Percentiles rank a stretch among this genome's conserved stretches.
Evolutionary conservation across 768 basidiomycete genomes (phyloP).

Genomic region (Lyophyllum semitale): DNA sequence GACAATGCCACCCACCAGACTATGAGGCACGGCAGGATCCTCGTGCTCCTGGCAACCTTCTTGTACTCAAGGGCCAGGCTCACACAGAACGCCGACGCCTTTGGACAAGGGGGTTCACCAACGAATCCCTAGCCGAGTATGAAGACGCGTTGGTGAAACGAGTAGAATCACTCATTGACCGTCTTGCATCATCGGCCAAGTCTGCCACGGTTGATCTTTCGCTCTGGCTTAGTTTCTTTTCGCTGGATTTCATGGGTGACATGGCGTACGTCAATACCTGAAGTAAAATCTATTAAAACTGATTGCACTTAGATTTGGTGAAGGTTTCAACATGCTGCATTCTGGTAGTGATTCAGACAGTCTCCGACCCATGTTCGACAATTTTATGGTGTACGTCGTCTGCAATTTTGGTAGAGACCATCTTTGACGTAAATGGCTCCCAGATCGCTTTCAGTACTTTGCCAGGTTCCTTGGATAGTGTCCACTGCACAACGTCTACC

Average conservation of each 20-base stretch:
- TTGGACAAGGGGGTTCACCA: constrained; percentile 46
- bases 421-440: background rate
- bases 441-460: constrained; percentile 17
- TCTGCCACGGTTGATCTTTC: constrained; percentile 26
- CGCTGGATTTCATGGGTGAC: constrained; percentile 44
- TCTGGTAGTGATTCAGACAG: constrained; percentile 36
- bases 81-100: constrained; percentile 36
- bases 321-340: constrained; percentile 22
- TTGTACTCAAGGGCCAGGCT: constrained; percentile 12
- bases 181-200: constrained; percentile 17
- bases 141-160: constrained; percentile 31
- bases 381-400: constrained; percentile 17
- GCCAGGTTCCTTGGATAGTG: constrained; percentile 27
- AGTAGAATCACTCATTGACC: constrained; percentile 30
- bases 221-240: constrained; percentile 36
- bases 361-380: constrained; percentile 20
- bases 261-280: constrained; percentile 30
- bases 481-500: constrained; percentile 25
- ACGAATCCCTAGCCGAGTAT: constrained; percentile 40
- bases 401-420: too few species aligned
- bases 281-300: constrained; percentile 21
- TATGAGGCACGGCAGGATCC: constrained; percentile 19
- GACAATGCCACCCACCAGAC: constrained; percentile 1
- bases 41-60: constrained; percentile 16
- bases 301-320: constrained; percentile 31